Percentiles rank a stretch among this genome's conserved stretches.
Conservation (phyloP, 345 rosid species). For the Camelina neglecta region DNA sequence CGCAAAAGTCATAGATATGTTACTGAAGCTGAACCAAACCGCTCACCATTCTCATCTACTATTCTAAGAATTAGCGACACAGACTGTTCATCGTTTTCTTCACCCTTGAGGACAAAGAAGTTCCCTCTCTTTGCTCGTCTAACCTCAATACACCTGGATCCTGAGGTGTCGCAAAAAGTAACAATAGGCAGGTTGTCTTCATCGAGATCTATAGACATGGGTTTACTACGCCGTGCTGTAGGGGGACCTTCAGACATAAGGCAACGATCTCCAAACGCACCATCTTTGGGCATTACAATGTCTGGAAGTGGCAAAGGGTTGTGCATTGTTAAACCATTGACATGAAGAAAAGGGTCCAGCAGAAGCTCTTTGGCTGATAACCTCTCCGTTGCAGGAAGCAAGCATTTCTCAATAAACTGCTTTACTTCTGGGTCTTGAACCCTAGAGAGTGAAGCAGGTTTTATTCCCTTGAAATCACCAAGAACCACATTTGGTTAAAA, state of each 20-base stretch:
- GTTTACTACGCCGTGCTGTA: conserved; percentile 44
- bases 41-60: conserved; percentile 70
- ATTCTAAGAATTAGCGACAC: conserved; percentile 77
- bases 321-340: conserved; percentile 54
- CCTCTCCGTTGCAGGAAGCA: conserved; percentile 79
- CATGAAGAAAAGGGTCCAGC: conserved; percentile 72
- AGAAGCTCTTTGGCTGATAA: conserved; percentile 80
- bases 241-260: conserved; percentile 82
- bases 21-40: not conserved
- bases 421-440: conserved; percentile 73
- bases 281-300: conserved; percentile 65
- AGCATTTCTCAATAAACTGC: conserved; percentile 83
- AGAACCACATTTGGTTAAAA: conserved; percentile 7
- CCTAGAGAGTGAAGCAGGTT: conserved; percentile 78
- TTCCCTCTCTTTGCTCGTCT: conserved; percentile 65
- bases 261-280: conserved; percentile 74
- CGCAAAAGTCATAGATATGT: not conserved
- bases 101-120: conserved; percentile 69
- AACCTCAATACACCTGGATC: conserved; percentile 59
- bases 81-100: conserved; percentile 70
- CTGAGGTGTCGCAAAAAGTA: conserved; percentile 50
- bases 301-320: conserved; percentile 65
- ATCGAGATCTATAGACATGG: conserved; percentile 64
- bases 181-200: conserved; percentile 63
- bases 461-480: conserved; percentile 64